Evolutionary conservation across 2,329 filamentous ascomycete genomes (phyloP).

Genomic region (Penicillium brevicompactum): DNA sequence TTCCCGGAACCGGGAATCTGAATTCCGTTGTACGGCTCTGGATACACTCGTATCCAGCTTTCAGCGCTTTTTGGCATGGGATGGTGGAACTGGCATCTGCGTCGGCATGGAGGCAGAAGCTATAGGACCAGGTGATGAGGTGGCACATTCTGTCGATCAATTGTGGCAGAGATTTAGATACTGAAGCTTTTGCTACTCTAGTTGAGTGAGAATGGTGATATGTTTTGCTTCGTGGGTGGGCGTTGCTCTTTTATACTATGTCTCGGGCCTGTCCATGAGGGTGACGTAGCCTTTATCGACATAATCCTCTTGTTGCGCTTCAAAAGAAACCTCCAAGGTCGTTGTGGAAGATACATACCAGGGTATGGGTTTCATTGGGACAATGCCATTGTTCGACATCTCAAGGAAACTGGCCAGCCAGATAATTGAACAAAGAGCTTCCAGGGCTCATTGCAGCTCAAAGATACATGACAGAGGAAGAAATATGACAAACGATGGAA

Average conservation of each 20-base stretch:
- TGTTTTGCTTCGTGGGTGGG: not conserved
- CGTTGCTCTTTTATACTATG: not conserved
- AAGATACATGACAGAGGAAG: too few relatives aligned
- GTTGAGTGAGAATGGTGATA: not conserved
- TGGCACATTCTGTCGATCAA: constrained; percentile 25
- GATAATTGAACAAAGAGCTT: too few relatives aligned
- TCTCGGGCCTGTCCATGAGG: not conserved
- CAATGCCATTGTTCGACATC: not conserved
- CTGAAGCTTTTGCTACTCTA: not conserved
- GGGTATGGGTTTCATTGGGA: not conserved
- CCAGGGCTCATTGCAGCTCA: too few relatives aligned
- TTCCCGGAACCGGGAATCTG: constrained; percentile 17
- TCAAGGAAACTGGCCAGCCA: too few relatives aligned
- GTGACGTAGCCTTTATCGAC: not conserved
- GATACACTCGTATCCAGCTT: constrained; percentile 18
- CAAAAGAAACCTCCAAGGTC: not conserved
- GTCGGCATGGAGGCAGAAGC: constrained; percentile 23
- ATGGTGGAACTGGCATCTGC: constrained; percentile 12
- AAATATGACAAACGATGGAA: too few relatives aligned
- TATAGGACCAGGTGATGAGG: constrained; percentile 25
- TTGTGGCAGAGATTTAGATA: not conserved
- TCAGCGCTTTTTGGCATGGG: constrained; percentile 17
- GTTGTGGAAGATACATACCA: not conserved
- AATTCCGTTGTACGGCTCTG: not conserved
- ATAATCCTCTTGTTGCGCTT: not conserved